Conservation (phyloP, 2,329 filamentous ascomycete species). For the Orbilia brochopaga region DNA sequence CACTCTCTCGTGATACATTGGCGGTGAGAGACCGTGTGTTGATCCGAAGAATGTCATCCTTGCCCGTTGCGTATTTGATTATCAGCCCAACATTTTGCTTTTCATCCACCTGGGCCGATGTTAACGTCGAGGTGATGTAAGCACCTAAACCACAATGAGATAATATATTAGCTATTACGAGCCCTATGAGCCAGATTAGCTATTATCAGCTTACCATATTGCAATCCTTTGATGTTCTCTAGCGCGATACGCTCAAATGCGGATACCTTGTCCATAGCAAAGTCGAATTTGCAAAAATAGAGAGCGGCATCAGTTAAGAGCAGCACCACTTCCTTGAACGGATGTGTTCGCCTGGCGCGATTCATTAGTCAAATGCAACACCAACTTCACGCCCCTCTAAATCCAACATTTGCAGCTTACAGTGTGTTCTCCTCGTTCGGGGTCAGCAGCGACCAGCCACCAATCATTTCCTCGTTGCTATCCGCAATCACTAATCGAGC, state of each 20-base stretch:
- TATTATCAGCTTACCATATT: constrained; percentile 64
- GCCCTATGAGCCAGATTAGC: background rate
- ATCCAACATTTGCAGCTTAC: constrained; percentile 13
- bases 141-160: constrained; percentile 58
- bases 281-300: constrained; percentile 91
- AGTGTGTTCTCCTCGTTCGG: constrained; percentile 64
- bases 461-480: constrained; percentile 80
- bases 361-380: constrained; percentile 10
- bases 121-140: constrained; percentile 88
- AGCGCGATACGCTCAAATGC: constrained; percentile 87
- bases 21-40: constrained; percentile 83
- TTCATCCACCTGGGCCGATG: constrained; percentile 76
- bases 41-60: constrained; percentile 72
- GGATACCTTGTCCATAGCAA: constrained; percentile 91
- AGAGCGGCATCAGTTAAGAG: constrained; percentile 83
- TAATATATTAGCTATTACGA: constrained; percentile 14
- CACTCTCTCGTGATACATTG: constrained; percentile 55
- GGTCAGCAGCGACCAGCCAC: constrained; percentile 85
- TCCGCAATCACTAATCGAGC: constrained; percentile 85
- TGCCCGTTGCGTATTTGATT: constrained; percentile 75
- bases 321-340: constrained; percentile 87
- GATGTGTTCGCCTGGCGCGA: constrained; percentile 67
- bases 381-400: background rate
- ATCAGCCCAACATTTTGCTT: constrained; percentile 82
- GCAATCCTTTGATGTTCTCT: constrained; percentile 73